A percentile compares a stretch with the other conserved stretches of the same genome.
Evolutionary conservation across 768 basidiomycete genomes (phyloP).

Genomic region (Rhizopogon salebrosus): DNA sequence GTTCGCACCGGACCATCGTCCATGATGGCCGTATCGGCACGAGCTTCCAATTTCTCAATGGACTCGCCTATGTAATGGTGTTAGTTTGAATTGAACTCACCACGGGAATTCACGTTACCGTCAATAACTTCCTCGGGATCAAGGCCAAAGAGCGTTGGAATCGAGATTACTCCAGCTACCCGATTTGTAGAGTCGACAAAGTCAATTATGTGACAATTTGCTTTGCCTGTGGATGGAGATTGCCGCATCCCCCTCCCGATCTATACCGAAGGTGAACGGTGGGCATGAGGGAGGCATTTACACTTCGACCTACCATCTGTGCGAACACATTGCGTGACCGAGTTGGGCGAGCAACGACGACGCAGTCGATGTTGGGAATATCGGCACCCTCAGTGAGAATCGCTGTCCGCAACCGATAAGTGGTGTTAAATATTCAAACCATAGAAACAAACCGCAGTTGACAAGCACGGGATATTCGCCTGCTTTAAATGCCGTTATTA

Average conservation of each 20-base stretch:
- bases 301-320: slow-evolving; percentile 67
- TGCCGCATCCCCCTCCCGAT: slow-evolving; percentile 90
- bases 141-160: slow-evolving; percentile 82
- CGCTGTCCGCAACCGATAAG: slow-evolving; percentile 31
- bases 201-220: slow-evolving; percentile 85
- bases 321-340: slow-evolving; percentile 84
- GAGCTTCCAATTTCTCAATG: slow-evolving; percentile 42
- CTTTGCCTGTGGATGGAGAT: slow-evolving; percentile 75
- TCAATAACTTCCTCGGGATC: slow-evolving; percentile 63
- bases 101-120: slow-evolving; percentile 33
- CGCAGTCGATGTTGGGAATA: slow-evolving; percentile 91
- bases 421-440: neutral
- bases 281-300: neutral
- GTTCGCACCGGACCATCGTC: slow-evolving; percentile 1
- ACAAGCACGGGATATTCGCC: slow-evolving; percentile 81
- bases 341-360: slow-evolving; percentile 84
- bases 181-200: slow-evolving; percentile 75
- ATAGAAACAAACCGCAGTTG: slow-evolving; percentile 65
- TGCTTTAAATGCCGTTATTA: slow-evolving; percentile 62
- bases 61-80: slow-evolving; percentile 40
- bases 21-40: slow-evolving; percentile 18
- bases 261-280: slow-evolving; percentile 33
- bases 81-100: slow-evolving; percentile 2
- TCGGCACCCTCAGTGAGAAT: slow-evolving; percentile 93
- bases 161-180: slow-evolving; percentile 67